Percentiles rank a stretch among this genome's conserved stretches.
These are phyloP conservation scores for Ceratobasidium sp. DNA, from an alignment of 1,284 basidiomycete species.

Conservation along the genomic window DNA sequence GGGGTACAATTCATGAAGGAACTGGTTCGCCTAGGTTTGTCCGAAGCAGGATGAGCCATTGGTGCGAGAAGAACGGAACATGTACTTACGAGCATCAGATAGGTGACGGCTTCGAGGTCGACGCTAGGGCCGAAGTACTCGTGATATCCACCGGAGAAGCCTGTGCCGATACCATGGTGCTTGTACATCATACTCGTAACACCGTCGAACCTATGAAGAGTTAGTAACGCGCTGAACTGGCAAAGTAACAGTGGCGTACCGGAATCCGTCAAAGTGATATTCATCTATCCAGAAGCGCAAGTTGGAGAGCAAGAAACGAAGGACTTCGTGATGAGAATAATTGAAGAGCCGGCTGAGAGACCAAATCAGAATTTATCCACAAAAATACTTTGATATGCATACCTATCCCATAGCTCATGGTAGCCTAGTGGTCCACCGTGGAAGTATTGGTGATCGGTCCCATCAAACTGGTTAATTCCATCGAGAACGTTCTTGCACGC, in stretches of 20 bases:
- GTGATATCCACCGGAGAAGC: slow-evolving; percentile 97
- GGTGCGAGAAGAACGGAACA: not conserved
- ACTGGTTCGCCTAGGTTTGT: slow-evolving; percentile 83
- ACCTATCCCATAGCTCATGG: slow-evolving; percentile 94
- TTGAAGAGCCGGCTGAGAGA: slow-evolving; percentile 83
- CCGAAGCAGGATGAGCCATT: not conserved
- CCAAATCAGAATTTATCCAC: not conserved
- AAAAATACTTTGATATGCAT: not conserved
- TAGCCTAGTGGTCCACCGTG: slow-evolving; percentile 90
- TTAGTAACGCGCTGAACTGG: not conserved
- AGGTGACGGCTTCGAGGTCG: slow-evolving; percentile 91
- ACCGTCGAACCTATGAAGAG: slow-evolving; percentile 76
- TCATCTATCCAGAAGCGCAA: slow-evolving; percentile 95
- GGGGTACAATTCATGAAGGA: slow-evolving; percentile 85
- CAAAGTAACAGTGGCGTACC: slow-evolving; percentile 52
- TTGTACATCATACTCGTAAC: slow-evolving; percentile 99
- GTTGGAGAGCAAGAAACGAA: slow-evolving; percentile 95
- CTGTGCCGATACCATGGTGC: slow-evolving; percentile 97
- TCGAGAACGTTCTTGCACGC: slow-evolving; percentile 98
- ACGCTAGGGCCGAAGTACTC: slow-evolving; percentile 93
- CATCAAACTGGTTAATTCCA: slow-evolving; percentile 95
- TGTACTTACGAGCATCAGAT: slow-evolving; percentile 90
- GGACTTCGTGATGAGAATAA: slow-evolving; percentile 92
- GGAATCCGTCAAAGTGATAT: slow-evolving; percentile 95
- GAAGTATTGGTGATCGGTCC: slow-evolving; percentile 96